These are phyloP conservation scores for Scytalidium lignicola DNA, from an alignment of 2,329 filamentous ascomycete genomes.

Conservation along the genomic window DNA sequence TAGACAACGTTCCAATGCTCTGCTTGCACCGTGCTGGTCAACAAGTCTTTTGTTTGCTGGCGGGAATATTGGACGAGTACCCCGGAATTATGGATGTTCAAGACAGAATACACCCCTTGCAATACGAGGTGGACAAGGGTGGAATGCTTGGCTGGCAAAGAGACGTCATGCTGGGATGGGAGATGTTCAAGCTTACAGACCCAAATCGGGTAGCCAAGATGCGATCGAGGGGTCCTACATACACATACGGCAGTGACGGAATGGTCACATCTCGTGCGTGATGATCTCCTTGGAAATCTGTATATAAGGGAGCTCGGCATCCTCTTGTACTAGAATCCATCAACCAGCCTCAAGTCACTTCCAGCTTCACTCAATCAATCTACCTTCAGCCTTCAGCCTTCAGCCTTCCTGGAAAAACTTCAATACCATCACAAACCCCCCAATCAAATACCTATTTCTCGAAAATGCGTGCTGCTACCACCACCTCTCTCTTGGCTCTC, in stretches of 20 bases:
- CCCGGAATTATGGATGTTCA: too few relatives aligned
- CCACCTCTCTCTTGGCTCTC: slow-evolving; percentile 14
- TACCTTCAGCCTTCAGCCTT: neutral
- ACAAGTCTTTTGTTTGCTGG: too few relatives aligned
- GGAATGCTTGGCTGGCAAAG: neutral
- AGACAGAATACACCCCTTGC: neutral
- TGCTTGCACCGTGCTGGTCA: too few relatives aligned
- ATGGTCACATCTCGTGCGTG: neutral
- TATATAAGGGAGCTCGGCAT: neutral
- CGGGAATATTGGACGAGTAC: too few relatives aligned
- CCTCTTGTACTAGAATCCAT: neutral
- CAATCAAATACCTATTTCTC: slow-evolving; percentile 1
- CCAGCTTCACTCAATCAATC: neutral
- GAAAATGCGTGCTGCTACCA: slow-evolving; percentile 18
- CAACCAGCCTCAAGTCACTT: neutral
- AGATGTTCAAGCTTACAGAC: too few relatives aligned
- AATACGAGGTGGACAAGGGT: neutral
- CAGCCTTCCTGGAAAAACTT: neutral
- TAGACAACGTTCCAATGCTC: too few relatives aligned
- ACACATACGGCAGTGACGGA: too few relatives aligned
- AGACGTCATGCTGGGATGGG: neutral
- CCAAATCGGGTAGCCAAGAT: too few relatives aligned
- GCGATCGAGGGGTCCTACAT: too few relatives aligned
- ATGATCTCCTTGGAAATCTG: neutral
- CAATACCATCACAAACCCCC: neutral